Conservation (phyloP, 1,284 basidiomycete genomes). For the Crepidotus sp. region DNA sequence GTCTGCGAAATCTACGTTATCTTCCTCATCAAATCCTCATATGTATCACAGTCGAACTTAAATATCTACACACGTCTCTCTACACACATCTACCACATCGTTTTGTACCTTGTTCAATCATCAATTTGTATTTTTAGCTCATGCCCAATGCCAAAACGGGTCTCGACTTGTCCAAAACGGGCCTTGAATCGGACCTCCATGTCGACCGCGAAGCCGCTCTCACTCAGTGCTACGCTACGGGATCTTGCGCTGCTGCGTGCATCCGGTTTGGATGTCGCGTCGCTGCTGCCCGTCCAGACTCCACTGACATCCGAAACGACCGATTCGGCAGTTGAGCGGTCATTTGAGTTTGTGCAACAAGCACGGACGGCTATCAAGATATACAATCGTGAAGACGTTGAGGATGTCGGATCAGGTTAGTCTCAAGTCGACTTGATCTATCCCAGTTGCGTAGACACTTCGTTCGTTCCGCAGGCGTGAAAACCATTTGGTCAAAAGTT, state of each 20-base stretch:
- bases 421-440: too few species aligned
- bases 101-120: neutral
- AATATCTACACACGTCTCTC: too few species aligned
- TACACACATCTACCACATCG: neutral
- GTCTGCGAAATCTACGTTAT: slow-evolving; percentile 17
- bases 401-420: slow-evolving; percentile 33
- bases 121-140: neutral
- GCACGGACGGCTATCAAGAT: slow-evolving; percentile 47
- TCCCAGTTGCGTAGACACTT: too few species aligned
- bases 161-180: neutral
- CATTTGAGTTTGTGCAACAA: slow-evolving; percentile 45
- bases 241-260: slow-evolving; percentile 64
- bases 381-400: slow-evolving; percentile 43
- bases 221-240: slow-evolving; percentile 52
- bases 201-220: slow-evolving; percentile 37
- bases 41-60: neutral
- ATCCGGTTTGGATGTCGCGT: slow-evolving; percentile 45
- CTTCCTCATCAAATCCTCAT: neutral
- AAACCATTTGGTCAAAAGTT: slow-evolving; percentile 39
- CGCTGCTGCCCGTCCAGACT: slow-evolving; percentile 27
- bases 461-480: slow-evolving; percentile 28
- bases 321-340: slow-evolving; percentile 37
- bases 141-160: too few species aligned
- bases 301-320: slow-evolving; percentile 17
- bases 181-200: neutral